Conservation (phyloP, 768 basidiomycete species). For the Suillus weaverae region DNA sequence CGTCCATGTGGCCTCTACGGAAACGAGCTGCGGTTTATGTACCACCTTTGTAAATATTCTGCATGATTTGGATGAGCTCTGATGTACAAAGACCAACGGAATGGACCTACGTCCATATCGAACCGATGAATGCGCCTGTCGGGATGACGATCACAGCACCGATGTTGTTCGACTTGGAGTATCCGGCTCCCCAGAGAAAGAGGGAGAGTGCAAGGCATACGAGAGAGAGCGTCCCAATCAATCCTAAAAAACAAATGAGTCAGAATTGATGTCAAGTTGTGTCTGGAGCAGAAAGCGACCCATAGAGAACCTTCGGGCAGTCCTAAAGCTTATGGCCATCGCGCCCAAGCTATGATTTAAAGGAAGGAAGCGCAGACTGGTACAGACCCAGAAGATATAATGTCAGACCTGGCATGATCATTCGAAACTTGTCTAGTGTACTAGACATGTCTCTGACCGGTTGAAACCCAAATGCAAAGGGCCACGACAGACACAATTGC, state of each 20-base stretch:
- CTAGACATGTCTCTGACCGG: neutral
- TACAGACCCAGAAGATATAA: neutral
- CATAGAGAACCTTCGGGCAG: constrained; percentile 44
- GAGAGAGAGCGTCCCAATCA: constrained; percentile 36
- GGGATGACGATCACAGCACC: constrained; percentile 44
- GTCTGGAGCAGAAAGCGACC: constrained; percentile 19
- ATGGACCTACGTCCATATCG: constrained; percentile 32
- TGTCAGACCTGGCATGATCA: neutral
- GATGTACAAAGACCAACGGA: constrained; percentile 21
- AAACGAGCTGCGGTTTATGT: constrained; percentile 45
- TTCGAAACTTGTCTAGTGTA: neutral
- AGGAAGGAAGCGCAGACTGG: neutral
- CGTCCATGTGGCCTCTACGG: constrained; percentile 43
- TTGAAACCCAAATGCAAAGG: neutral
- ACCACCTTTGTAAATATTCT: constrained; percentile 31
- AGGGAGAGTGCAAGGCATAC: constrained; percentile 37
- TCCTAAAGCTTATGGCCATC: constrained; percentile 47
- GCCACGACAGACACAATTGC: neutral
- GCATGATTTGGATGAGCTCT: constrained; percentile 9
- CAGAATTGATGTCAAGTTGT: neutral
- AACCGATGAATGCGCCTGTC: constrained; percentile 18
- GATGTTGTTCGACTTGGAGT: constrained; percentile 35
- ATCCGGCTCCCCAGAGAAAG: constrained; percentile 34
- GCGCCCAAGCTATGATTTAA: neutral
- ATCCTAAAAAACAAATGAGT: constrained; percentile 23